Evolutionary conservation across 306 rosid species (phyloP), one percentile per base, ranked within the genome.

Genomic region (Trifolium repens): DNA sequence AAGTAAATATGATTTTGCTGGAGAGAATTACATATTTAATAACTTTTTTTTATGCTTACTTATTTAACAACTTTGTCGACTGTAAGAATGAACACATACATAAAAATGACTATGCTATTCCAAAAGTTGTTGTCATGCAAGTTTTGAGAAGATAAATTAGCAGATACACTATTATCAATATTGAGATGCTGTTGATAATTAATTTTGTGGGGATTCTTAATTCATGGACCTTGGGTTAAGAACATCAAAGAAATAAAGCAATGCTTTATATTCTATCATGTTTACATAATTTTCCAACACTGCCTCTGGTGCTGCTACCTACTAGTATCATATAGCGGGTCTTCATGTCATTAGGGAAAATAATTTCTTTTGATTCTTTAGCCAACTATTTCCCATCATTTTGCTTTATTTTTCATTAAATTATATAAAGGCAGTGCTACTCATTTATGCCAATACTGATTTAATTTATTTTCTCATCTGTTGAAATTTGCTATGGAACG

Each of bases 241-340:
- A 77, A 50, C 8, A 7, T 42, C 69, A 67, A 46, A 72, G 44
- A 49, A 77, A 47, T 47, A 40, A 49, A 39, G 59, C 9, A 53
- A 60, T 60, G 22, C 22, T 39, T 62, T 67, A 32, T 73, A 65
- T 26, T 61, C 39, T 40, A 37, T 72, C 53, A 55, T 22, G 4
- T 39, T 46, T 30, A 22, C 71, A 35, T 53, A 34, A 64, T 22
- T 67, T 73, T 40, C 16, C 34, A 57, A 52, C 72, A 34, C 30
- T 57, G 42, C 76, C 40, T 78, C 67, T 84, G 75, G 53, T 69
- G 74, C 35, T 76, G 44, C 57, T 60, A 79, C 77, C 55, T 71
- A 13, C 37, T 12, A 26, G 63, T 10, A 34, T 44, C 52, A 37
- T 71, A 72, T 59, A 26, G 40, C 34, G 65, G 87, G 52, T 58